These are phyloP conservation scores for Solanum sparsipilum DNA, from an alignment of 257 asterid genomes.

Conservation along the genomic window DNA sequence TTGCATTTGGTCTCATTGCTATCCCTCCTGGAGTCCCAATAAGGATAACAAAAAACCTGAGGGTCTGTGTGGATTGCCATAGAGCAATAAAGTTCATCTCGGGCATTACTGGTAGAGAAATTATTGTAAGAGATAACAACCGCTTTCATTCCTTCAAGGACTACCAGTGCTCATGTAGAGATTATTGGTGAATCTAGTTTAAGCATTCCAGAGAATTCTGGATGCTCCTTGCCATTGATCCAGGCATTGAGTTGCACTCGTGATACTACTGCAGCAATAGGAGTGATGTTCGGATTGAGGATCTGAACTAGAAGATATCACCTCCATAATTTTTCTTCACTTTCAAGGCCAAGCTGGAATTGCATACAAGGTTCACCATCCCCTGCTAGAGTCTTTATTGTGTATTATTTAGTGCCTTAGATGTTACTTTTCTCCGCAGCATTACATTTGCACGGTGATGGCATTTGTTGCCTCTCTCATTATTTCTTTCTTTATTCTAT, in stretches of 20 bases:
- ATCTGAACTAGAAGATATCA: neutral
- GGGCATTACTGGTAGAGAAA: conserved; percentile 57
- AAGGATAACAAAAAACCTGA: conserved; percentile 71
- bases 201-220: neutral
- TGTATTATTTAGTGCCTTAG: neutral
- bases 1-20: conserved; percentile 70
- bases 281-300: neutral
- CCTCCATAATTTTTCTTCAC: neutral
- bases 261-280: neutral
- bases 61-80: conserved; percentile 89
- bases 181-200: conserved; percentile 52
- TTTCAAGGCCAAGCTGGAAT: neutral
- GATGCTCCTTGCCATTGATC: neutral
- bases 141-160: conserved; percentile 61
- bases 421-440: neutral
- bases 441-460: neutral
- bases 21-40: conserved; percentile 64
- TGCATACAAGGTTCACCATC: neutral
- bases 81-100: conserved; percentile 76
- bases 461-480: neutral
- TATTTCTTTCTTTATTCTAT: neutral
- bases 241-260: neutral
- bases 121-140: conserved; percentile 66
- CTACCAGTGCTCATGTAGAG: conserved; percentile 65
- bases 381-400: neutral